Base-by-base conservation (phyloP, 768 basidiomycete species). In the Mycena olivaceomarginata region DNA sequence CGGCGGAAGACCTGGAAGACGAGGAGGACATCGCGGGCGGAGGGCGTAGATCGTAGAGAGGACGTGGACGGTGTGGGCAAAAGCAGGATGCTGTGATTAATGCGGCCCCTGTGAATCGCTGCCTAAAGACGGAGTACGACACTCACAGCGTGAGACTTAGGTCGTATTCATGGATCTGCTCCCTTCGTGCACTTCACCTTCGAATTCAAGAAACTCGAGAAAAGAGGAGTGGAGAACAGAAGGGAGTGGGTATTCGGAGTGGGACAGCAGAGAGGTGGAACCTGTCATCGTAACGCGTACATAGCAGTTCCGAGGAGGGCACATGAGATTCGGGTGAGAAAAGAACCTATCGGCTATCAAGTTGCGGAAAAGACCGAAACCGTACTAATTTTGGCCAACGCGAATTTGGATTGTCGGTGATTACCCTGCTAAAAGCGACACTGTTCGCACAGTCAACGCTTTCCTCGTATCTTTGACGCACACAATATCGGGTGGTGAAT, bases 91-190 rank as follows among this genome's bases (percentile, higher is more conserved):
- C 63, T 51, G 31, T 53, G 66, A 67, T 53, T 67, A 39, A 51
- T 31, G 31, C 31, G 66, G 31, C 48, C 46, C 77, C 69, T 73
- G 68, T 46, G 70, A 53, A 63, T 46, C 37, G 51, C 70, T 57
- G 45, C 66, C 65, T n/a, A 59, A 72, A 72, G 64, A n/a, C 31
- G 70, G 68, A 67, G 66, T 2, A 67, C 10, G 48, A 4, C 66
- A 67, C 31, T 51, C 37, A 51, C 37, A 53, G 37, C 66, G 66
- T 67, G 66, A 39, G 66, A 67, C 37, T 53, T 13, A 11, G 10
- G 66, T 67, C 66, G 66, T 67, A 37, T 51, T 67, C 66, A 67
- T 67, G 18, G 65, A 20, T 41, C 22, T 9, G 18, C 9, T 41
- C 41, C 9, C 20, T 41, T 10, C 20, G 62, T 40, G 60, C 20